Base-by-base conservation (phyloP, 768 basidiomycete species). In the Melanogaster broomeanus region DNA sequence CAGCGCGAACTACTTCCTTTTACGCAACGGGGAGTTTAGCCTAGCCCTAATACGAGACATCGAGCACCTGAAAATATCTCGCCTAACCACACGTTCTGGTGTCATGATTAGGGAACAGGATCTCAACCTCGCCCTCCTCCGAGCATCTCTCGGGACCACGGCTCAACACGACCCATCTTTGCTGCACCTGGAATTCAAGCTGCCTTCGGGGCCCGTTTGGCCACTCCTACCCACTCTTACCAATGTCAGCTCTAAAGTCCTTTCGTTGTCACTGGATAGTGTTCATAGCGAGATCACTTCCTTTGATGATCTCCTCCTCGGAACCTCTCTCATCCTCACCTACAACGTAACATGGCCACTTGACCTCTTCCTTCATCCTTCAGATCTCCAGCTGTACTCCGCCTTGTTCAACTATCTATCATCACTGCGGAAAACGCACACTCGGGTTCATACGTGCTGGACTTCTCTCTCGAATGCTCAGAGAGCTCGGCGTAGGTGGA, bases 101-200 rank as follows among this genome's bases (percentile, higher is more conserved):
- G 74, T 80, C 44, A 77, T 93, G 79, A 94, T 96, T 60, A 83
- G 87, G 22, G 93, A 95, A 58, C 92, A 94, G 67, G 93, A 97
- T 60, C 74, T 97, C 21, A 90, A 93, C 56, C 82, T 90, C 30
- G 90, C 89, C 3, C 74, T 96, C 28, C 82, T 96, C 37, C 85
- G 93, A 52, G 89, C 93, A 33, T 94, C 91, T 12, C 71, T 95
- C 6, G 92, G 93, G 0, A 96, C 93, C 31, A 84, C 83, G 4
- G 93, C 92, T 11, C 92, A 96, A 57, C 84, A 90, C 41, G 93
- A 95, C 62, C 82, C 83, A n/a, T 78, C 82, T 4, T 77, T 97
- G 21, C 74, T 87, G 15, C 80, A 76, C 51, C 74, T 97, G 37
- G 82, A 82, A 21, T 93, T 94, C 64, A 78, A 79, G 30, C 76